Base-by-base conservation (phyloP, 2,329 filamentous ascomycete genomes). In the Penicillium sclerotiorum region DNA sequence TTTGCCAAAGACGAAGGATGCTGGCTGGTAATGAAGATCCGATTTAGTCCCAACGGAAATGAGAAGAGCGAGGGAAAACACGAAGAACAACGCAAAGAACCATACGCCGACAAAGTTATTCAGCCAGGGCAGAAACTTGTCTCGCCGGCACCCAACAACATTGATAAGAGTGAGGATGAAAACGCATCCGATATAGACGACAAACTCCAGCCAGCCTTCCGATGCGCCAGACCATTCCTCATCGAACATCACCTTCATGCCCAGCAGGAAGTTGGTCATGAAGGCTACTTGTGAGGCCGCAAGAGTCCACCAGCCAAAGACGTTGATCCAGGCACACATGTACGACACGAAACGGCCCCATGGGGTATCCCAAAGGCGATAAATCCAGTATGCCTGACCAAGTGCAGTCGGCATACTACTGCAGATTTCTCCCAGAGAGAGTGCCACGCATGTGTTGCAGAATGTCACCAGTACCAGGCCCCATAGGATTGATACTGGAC, bases 261-360 rank as follows among this genome's bases (percentile, higher is more conserved):
- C 75, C 6, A 83, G 67, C 45, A 82, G 69, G 41, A 84, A 81
- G 56, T 81, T 73, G 5, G 78, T 77, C 79, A 83, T 82, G 59
- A 83, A 83, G 8, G 79, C 80, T 18, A 78, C 72, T 52, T 80
- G 77, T 1, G 78, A 81, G 0, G 80, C 80, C 0, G 77, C 77
- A 37, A 83, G 62, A 0, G 79, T 77, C 73, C 79, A 81, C 80
- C 80, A 83, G 4, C 80, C 80, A 52, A 82, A 82, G 0, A 77
- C 80, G 63, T 83, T 83, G 59, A 82, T 80, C 79, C 79, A 82
- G 3, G 80, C 80, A 53, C 78, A 81, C 62, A 83, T 72, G 58
- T 83, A 83, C 1, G 77, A 80, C 5, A 66, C 56, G 54, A 82
- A 79, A 1, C 80, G 73, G 1, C 79, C 80, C 1, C 51, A 47